Base-by-base conservation (phyloP, 1,139 yeast genomes). In the Waltiozyma sp. region DNA sequence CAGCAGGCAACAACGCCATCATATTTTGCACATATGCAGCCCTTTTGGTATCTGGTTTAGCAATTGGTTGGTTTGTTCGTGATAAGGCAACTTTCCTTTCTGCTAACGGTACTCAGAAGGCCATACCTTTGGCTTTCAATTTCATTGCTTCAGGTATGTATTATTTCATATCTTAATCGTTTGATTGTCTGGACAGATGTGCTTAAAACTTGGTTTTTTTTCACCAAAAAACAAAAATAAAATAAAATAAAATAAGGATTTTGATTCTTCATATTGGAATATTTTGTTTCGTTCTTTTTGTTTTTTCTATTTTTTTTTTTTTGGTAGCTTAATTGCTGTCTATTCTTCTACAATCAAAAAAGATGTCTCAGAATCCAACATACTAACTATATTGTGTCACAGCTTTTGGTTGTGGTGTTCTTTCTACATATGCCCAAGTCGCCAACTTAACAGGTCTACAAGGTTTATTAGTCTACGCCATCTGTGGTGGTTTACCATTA, bases 121-220 rank as follows among this genome's bases (percentile, higher is more conserved):
- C 87, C 24, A 39, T 84, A n/a, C 95, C 95, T 1, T 66, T 87
- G 51, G 84, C 95, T 1, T 67, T 87, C 48, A 87, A 87, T 60
- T 87, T 87, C 58, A 77, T 87, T 47, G 96, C 96, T 42, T 80
- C 94, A 53, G 93, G 94, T 75, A 72, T 68, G 91, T 80, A 61
- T 53, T 15, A 7, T 28, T 28, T 28, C n/a, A 28, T 28, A 11
- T 10, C n/a, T n/a, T n/a, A n/a, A n/a, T n/a, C n/a, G n/a, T n/a
- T n/a, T n/a, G n/a, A n/a, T n/a, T n/a, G n/a, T n/a, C n/a, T n/a
- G n/a, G n/a, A n/a, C n/a, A n/a, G n/a, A n/a, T n/a, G n/a, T n/a
- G n/a, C n/a, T n/a, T n/a, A n/a, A n/a, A n/a, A n/a, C n/a, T n/a
- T n/a, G n/a, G n/a, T n/a, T n/a, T n/a, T n/a, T n/a, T n/a, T n/a